Evolutionary conservation across 257 asterid species (phyloP).

Genomic region (Anisodus tanguticus): DNA sequence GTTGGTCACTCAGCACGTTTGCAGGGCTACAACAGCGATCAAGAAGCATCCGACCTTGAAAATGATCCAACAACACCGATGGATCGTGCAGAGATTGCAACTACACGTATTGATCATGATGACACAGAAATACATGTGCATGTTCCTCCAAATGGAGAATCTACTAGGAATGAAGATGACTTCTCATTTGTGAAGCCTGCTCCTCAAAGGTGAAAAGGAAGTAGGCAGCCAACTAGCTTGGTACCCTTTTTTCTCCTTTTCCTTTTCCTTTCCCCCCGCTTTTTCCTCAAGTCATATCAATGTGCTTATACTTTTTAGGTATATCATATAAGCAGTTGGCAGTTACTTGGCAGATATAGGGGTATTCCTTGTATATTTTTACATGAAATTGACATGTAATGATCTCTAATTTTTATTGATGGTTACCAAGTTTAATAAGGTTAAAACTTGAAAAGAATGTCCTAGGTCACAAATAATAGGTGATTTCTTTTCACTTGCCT

Average conservation of each 20-base stretch:
- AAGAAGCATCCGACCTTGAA: constrained; percentile 59
- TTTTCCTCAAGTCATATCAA: neutral
- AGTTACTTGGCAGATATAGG: constrained; percentile 21
- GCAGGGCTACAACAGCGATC: constrained; percentile 48
- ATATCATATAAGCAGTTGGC: constrained; percentile 1
- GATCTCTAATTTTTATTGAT: neutral
- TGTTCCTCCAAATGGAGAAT: constrained; percentile 32
- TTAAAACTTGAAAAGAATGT: neutral
- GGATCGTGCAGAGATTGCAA: constrained; percentile 48
- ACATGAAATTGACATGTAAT: neutral
- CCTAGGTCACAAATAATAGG: neutral
- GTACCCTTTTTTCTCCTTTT: constrained; percentile 2
- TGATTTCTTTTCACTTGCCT: neutral
- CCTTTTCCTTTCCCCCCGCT: neutral
- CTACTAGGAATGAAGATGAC: constrained; percentile 54
- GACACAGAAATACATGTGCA: constrained; percentile 41
- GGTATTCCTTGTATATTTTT: constrained; percentile 19
- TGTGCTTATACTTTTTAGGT: constrained; percentile 13
- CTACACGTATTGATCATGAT: constrained; percentile 41
- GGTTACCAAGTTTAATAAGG: neutral
- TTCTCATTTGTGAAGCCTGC: constrained; percentile 75
- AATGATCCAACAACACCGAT: constrained; percentile 60
- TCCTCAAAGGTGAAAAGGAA: constrained; percentile 43
- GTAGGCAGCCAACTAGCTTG: constrained; percentile 23
- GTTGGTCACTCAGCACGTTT: constrained; percentile 62